Percentiles rank a stretch among this genome's conserved stretches.
phyloP scores from a whole-genome alignment of 805 yeast genomes.

The Kodamaea laetipori region DNA sequence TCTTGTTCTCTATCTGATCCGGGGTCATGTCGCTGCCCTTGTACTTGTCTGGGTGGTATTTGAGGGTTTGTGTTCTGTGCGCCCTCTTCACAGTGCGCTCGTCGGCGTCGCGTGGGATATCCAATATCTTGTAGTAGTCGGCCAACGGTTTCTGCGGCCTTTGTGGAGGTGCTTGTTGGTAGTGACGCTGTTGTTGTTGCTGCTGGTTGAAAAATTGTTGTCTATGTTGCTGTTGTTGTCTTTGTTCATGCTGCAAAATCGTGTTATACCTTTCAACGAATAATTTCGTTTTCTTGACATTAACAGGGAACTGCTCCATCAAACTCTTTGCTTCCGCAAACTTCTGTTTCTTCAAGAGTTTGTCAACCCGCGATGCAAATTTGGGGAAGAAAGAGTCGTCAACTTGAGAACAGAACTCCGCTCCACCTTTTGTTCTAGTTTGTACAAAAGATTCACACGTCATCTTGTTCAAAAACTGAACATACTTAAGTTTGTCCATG shows the following conservation, averaged over 20 bases:
- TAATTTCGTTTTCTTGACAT: slow-evolving; percentile 42
- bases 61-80: slow-evolving; percentile 73
- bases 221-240: slow-evolving; percentile 31
- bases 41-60: slow-evolving; percentile 91
- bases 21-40: slow-evolving; percentile 62
- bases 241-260: slow-evolving; percentile 30
- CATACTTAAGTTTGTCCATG: slow-evolving; percentile 23
- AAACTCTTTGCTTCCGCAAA: slow-evolving; percentile 41
- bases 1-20: slow-evolving; percentile 74
- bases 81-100: slow-evolving; percentile 77
- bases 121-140: slow-evolving; percentile 82
- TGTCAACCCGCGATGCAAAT: slow-evolving; percentile 36
- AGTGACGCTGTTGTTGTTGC: slow-evolving; percentile 48
- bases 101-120: slow-evolving; percentile 65
- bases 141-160: slow-evolving; percentile 45
- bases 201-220: slow-evolving; percentile 43
- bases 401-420: slow-evolving; percentile 24
- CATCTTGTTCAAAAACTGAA: slow-evolving; percentile 36
- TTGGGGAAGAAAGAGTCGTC: slow-evolving; percentile 42
- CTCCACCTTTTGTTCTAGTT: slow-evolving; percentile 24
- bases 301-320: slow-evolving; percentile 34
- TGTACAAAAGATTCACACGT: slow-evolving; percentile 44
- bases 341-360: slow-evolving; percentile 33
- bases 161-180: slow-evolving; percentile 35
- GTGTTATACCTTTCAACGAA: slow-evolving; percentile 35